A percentile compares a stretch with the other conserved stretches of the same genome.
These are phyloP conservation scores for Amaranthus cruentus DNA, from an alignment of 148 eudicot genomes.

Conservation along the genomic window DNA sequence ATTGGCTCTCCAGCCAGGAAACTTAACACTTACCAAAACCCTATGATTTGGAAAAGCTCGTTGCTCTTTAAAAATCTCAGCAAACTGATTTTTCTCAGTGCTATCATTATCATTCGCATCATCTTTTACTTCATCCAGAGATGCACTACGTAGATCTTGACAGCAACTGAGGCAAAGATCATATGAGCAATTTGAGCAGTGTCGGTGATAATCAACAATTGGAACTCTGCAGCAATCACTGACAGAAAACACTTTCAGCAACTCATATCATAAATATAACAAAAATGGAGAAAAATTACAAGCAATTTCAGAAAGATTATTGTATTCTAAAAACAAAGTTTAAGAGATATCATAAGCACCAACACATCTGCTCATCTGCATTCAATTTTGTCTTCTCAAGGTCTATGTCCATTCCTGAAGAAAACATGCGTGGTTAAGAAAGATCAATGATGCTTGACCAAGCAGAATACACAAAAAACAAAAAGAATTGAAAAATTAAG, in stretches of 20 bases:
- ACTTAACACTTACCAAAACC: slow-evolving; percentile 36
- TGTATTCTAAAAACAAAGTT: slow-evolving; percentile 6
- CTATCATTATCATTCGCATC: slow-evolving; percentile 25
- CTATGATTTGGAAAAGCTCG: slow-evolving; percentile 31
- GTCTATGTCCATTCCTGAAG: slow-evolving; percentile 70
- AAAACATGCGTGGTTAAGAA: slow-evolving; percentile 19
- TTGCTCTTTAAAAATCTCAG: slow-evolving; percentile 27
- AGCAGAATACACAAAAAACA: neutral
- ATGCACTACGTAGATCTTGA: slow-evolving; percentile 74
- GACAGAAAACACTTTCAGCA: slow-evolving; percentile 25
- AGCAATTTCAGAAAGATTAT: neutral
- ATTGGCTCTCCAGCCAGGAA: slow-evolving; percentile 74
- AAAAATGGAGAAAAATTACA: too few species aligned
- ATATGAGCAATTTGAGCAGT: slow-evolving; percentile 79
- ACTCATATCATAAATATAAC: neutral
- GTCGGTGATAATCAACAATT: slow-evolving; percentile 91
- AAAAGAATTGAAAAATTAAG: slow-evolving; percentile 14
- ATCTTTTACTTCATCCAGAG: slow-evolving; percentile 33
- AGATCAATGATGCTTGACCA: neutral
- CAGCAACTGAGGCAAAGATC: slow-evolving; percentile 96
- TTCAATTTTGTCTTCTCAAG: slow-evolving; percentile 79
- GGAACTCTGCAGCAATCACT: slow-evolving; percentile 95
- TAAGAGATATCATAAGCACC: slow-evolving; percentile 38
- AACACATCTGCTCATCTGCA: slow-evolving; percentile 99
- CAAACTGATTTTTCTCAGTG: slow-evolving; percentile 25